Base-by-base conservation (phyloP, 2,329 filamentous ascomycete genomes). In the Xylariomycetidae sp. region DNA sequence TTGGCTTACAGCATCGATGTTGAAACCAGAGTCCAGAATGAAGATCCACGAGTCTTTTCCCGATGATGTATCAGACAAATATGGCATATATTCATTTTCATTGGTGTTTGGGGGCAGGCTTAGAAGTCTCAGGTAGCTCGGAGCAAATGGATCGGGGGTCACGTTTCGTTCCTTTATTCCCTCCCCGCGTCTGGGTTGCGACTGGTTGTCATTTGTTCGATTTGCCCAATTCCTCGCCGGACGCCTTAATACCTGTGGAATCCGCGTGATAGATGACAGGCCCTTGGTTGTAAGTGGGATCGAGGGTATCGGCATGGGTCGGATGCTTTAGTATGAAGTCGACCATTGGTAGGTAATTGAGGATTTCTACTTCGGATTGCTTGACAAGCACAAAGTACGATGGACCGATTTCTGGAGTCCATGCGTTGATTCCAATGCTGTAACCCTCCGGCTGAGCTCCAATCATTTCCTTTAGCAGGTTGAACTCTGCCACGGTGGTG, bases 41-140 rank as follows among this genome's bases (percentile, higher is more conserved):
- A 30, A 30, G 15, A 30, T 30, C 27, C 27, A 30, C 8, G 27
- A 30, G 9, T n/a, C 27, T 17, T 30, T 30, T 4, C 27, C 27
- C 15, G 15, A 16, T 2, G 27, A 30, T 10, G 17, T 17, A 19
- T 30, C 27, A 4, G 27, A 3, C 10, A 30, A n/a, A 13, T 19
- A 30, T 14, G 27, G 27, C 27, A n/a, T n/a, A n/a, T 30, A 17
- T 6, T 8, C 19, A 6, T 15, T 6, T 13, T 15, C 16, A 19
- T 19, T 17, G 5, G 27, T 30, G 12, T n/a, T 10, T 9, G 8
- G 13, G 11, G 16, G 15, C 13, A 17, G 12, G 14, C 27, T 30
- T 7, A 30, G 27, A 13, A 30, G 3, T 13, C 19, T 30, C 14
- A 30, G 12, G 13, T 30, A 13, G 11, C 13, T 16, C 10, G 27